Evolutionary conservation across 441 rosid genomes (phyloP), one percentile per base, ranked within the genome.

Genomic region (Populus hybrid): DNA sequence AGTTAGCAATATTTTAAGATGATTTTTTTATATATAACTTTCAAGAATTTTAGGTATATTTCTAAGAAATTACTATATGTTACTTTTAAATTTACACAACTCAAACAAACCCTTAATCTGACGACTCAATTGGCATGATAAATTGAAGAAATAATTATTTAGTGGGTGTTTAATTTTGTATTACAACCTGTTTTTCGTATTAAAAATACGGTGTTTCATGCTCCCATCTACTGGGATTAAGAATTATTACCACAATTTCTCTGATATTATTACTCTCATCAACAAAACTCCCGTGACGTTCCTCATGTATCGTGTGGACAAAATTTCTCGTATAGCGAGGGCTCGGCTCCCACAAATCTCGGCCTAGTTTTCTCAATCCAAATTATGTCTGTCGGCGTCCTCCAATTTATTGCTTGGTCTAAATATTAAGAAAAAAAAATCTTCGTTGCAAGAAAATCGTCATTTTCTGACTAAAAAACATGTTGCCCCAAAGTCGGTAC

Each of bases 301-400:
- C 53, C 53, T 10, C 18, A 12, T 45, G 56, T 14, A 45, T 40
- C 18, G 4, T 10, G 4, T 0, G 45, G 45, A 40, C 45, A 40
- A 40, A 40, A 9, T 0, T 40, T 40, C 45, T 9, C 12, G 53
- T 1, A 42, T 3, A 21, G 9, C 65, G 3, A 21, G 65, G 64
- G 12, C 4, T 61, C 56, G 56, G 56, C 9, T 68, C 71, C 81
- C 81, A 68, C 70, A 40, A 45, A 77, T 65, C 71, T 77, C 80
- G 76, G 72, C 76, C 50, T 31, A 18, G 29, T 65, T 77, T 65
- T 45, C 74, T 66, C 56, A 9, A 10, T 23, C 56, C n/a, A 29
- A 20, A 7, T 71, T 63, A 10, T 12, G 20, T 11, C 28, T 71
- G 70, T 71, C 38, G 66, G 56, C 35, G 20, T 63, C 9, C 7